Evolutionary conservation across 1,139 yeast genomes (phyloP).

Genomic region (Candida anutae): DNA sequence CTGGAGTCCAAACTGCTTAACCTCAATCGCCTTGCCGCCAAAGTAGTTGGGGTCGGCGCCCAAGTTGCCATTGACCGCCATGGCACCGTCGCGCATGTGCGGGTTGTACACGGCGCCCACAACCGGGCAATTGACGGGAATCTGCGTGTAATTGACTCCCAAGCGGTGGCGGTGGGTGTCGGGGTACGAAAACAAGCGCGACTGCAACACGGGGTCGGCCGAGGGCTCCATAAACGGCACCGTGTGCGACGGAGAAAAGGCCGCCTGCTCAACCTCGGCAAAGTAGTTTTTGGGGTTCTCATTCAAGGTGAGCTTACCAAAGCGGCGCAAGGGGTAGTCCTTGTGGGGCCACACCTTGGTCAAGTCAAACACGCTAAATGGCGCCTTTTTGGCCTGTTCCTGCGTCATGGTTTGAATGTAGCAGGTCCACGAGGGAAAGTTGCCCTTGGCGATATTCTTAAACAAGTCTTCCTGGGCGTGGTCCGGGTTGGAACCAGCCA

Average conservation of each 20-base stretch:
- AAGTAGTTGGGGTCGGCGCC: conserved; percentile 80
- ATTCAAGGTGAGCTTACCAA: conserved; percentile 63
- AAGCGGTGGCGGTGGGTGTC: conserved; percentile 68
- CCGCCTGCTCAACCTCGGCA: conserved; percentile 78
- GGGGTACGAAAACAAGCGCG: conserved; percentile 77
- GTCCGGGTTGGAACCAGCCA: conserved; percentile 59
- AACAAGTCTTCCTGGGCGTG: conserved; percentile 51
- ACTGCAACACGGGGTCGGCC: conserved; percentile 82
- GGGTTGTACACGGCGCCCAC: conserved; percentile 47
- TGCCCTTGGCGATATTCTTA: conserved; percentile 49
- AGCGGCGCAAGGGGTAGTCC: conserved; percentile 67
- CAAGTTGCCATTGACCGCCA: conserved; percentile 78
- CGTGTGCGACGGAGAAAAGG: conserved; percentile 76
- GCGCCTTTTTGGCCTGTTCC: conserved; percentile 54
- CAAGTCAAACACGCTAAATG: conserved; percentile 58
- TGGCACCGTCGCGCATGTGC: conserved; percentile 79
- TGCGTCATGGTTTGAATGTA: conserved; percentile 70
- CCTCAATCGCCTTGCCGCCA: conserved; percentile 43
- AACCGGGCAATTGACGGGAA: conserved; percentile 66
- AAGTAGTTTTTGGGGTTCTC: conserved; percentile 72
- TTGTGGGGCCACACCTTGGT: conserved; percentile 79
- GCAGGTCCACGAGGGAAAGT: conserved; percentile 57
- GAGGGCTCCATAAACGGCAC: conserved; percentile 82
- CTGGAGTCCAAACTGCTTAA: conserved; percentile 34
- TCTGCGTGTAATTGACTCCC: conserved; percentile 64